phyloP scores from a whole-genome alignment of 2,329 filamentous ascomycete genomes.

The Lachnellula hyalina region DNA sequence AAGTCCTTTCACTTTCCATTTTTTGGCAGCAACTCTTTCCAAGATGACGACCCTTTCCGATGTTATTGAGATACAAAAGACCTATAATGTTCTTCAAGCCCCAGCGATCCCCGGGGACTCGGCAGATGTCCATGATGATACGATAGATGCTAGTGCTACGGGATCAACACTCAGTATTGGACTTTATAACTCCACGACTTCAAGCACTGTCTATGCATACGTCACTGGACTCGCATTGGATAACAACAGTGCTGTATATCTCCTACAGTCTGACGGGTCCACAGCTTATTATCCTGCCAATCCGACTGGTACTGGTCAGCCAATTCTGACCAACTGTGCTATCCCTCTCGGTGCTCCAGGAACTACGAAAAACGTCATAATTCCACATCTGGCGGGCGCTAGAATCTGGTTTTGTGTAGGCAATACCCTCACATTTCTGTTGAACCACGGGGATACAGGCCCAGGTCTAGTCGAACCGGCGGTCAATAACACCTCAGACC shows the following conservation, averaged over 20 bases:
- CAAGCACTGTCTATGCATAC: constrained; percentile 59
- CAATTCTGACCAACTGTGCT: constrained; percentile 52
- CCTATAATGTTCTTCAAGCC: not conserved
- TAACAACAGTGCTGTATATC: constrained; percentile 53
- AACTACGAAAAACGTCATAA: constrained; percentile 52
- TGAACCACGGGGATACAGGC: constrained; percentile 61
- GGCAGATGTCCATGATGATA: too few relatives aligned
- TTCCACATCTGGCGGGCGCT: constrained; percentile 65
- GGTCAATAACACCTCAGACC: constrained; percentile 59
- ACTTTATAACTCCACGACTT: constrained; percentile 34
- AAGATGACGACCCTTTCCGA: not conserved
- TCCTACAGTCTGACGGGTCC: constrained; percentile 61
- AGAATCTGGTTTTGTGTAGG: constrained; percentile 67
- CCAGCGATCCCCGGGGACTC: not conserved
- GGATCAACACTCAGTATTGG: not conserved
- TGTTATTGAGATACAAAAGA: not conserved
- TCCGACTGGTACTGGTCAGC: constrained; percentile 44
- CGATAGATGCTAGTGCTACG: not conserved
- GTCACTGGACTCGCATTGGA: constrained; percentile 63
- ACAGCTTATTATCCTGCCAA: constrained; percentile 61
- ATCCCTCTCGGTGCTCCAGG: constrained; percentile 63
- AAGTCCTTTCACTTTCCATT: not conserved
- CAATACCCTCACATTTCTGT: constrained; percentile 55
- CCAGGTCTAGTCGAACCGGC: constrained; percentile 70
- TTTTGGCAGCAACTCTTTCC: not conserved